Percentiles rank a stretch among this genome's conserved stretches.
These are phyloP conservation scores for Mycosarcoma mackinlayi DNA, from an alignment of 1,284 basidiomycete species.

Conservation along the genomic window DNA sequence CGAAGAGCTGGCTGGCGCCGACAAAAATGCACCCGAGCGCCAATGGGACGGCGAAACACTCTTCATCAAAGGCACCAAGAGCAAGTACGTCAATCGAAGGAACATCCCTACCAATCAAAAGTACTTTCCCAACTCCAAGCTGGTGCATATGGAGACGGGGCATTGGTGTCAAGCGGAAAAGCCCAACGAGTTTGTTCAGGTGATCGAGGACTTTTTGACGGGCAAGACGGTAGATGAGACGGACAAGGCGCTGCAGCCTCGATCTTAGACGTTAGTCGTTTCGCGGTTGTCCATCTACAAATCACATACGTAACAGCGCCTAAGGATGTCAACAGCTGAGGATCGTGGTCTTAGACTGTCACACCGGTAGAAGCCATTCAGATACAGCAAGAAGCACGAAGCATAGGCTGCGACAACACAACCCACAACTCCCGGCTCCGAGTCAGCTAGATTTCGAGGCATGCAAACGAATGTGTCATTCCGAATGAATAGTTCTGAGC, in stretches of 20 bases:
- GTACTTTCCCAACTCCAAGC: slow-evolving; percentile 77
- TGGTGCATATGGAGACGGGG: slow-evolving; percentile 67
- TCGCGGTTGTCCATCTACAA: too few species aligned
- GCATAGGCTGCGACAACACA: too few species aligned
- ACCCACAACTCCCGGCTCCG: too few species aligned
- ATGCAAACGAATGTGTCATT: too few species aligned
- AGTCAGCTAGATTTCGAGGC: too few species aligned
- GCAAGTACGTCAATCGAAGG: slow-evolving; percentile 78
- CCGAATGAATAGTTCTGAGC: too few species aligned
- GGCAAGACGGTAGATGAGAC: slow-evolving; percentile 37
- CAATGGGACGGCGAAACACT: slow-evolving; percentile 76
- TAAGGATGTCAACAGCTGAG: too few species aligned
- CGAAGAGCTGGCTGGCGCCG: slow-evolving; percentile 65
- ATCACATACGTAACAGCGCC: too few species aligned
- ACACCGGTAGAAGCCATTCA: too few species aligned
- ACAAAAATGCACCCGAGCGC: slow-evolving; percentile 16
- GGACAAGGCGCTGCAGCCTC: slow-evolving; percentile 27
- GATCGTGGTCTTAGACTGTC: too few species aligned
- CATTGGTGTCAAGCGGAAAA: slow-evolving; percentile 70
- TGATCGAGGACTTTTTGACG: slow-evolving; percentile 64
- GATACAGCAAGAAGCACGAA: too few species aligned
- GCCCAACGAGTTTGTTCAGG: slow-evolving; percentile 68
- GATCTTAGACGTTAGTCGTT: slow-evolving; percentile 2
- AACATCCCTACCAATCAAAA: slow-evolving; percentile 74
- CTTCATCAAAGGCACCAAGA: slow-evolving; percentile 78